Conservation (phyloP, 768 basidiomycete species). For the Floccularia luteovirens region DNA sequence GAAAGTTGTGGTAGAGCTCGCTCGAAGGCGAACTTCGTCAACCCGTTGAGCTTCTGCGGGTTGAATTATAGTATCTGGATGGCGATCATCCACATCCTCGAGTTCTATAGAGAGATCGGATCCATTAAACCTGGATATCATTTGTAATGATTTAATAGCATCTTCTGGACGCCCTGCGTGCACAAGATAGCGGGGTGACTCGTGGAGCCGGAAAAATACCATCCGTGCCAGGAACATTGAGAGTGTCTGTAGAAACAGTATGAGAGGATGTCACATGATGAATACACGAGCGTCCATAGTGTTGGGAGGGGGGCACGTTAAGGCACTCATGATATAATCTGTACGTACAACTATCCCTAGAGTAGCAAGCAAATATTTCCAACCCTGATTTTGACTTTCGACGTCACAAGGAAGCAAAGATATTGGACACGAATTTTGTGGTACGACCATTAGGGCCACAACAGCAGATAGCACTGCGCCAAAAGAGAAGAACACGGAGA, state of each 20-base stretch:
- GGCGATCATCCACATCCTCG: slow-evolving; percentile 50
- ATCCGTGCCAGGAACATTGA: slow-evolving; percentile 85
- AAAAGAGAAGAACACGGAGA: slow-evolving; percentile 94
- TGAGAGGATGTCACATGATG: slow-evolving; percentile 2
- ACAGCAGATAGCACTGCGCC: slow-evolving; percentile 84
- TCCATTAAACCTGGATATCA: slow-evolving; percentile 86
- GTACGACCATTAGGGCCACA: slow-evolving; percentile 74
- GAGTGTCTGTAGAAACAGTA: slow-evolving; percentile 52
- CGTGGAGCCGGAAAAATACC: slow-evolving; percentile 85
- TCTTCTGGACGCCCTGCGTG: slow-evolving; percentile 81
- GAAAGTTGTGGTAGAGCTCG: slow-evolving; percentile 24
- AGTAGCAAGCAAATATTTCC: slow-evolving; percentile 76
- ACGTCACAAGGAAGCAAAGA: slow-evolving; percentile 52
- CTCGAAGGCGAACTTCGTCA: slow-evolving; percentile 9
- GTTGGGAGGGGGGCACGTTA: slow-evolving; percentile 3
- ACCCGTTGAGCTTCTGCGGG: slow-evolving; percentile 1
- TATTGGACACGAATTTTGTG: slow-evolving; percentile 59
- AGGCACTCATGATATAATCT: slow-evolving; percentile 5
- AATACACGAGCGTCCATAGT: not conserved
- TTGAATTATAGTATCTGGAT: not conserved
- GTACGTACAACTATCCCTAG: slow-evolving; percentile 77
- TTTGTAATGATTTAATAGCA: slow-evolving; percentile 73
- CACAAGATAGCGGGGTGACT: slow-evolving; percentile 91
- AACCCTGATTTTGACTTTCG: slow-evolving; percentile 69
- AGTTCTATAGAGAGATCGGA: slow-evolving; percentile 57